Conservation (phyloP, 306 rosid species). For the Sesbania bispinosa region DNA sequence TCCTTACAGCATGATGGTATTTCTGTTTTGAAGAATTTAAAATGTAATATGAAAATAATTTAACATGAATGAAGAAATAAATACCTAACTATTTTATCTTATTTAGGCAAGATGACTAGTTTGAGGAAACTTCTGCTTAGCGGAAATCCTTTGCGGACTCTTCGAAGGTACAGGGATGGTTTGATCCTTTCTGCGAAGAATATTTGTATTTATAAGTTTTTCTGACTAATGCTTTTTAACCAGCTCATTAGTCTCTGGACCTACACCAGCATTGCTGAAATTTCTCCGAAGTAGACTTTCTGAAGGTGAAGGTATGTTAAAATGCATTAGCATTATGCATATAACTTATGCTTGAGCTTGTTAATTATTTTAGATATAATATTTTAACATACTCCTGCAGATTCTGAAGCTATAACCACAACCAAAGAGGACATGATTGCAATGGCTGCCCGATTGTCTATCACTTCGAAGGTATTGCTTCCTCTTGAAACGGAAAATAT, state of each 20-base stretch:
- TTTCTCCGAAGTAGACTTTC: conserved; percentile 85
- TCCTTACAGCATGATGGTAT: conserved; percentile 12
- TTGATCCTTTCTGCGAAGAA: conserved; percentile 6
- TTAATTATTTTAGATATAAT: conserved; percentile 10
- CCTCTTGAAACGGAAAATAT: not conserved
- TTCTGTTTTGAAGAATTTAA: not conserved
- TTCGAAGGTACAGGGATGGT: conserved; percentile 63
- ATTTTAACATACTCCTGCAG: conserved; percentile 40
- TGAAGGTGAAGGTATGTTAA: conserved; percentile 62
- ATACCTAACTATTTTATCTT: conserved; percentile 12
- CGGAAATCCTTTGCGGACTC: conserved; percentile 85
- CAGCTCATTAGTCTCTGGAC: conserved; percentile 93
- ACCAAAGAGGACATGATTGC: conserved; percentile 62
- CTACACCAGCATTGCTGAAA: conserved; percentile 68
- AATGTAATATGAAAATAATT: not conserved
- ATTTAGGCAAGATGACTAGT: conserved; percentile 87
- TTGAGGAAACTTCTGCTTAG: conserved; percentile 79
- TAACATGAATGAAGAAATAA: conserved; percentile 18
- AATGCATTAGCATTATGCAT: not conserved
- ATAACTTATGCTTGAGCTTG: conserved; percentile 1
- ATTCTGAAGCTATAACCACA: conserved; percentile 49
- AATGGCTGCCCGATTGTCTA: conserved; percentile 78
- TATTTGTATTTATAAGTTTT: conserved; percentile 14
- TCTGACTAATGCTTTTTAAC: conserved; percentile 22
- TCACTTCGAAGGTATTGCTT: conserved; percentile 75